phyloP scores from a whole-genome alignment of 139 green algal genomes.

The Coccomyxa sp. region DNA sequence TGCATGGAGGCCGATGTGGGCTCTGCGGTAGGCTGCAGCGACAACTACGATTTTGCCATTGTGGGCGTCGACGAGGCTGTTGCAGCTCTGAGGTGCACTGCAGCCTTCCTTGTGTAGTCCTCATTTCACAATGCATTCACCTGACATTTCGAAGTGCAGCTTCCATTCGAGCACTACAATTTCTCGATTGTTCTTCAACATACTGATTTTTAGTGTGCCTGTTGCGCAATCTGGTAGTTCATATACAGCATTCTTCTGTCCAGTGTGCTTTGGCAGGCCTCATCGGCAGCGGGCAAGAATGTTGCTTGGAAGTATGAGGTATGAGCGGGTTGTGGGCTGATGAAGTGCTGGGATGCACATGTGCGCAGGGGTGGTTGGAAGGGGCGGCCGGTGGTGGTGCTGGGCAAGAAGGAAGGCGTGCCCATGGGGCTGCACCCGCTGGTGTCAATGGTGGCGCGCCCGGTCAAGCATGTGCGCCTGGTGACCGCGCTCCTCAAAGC shows the following conservation, averaged over 20 bases:
- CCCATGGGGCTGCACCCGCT: conserved; percentile 37
- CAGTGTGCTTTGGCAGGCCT: too few species aligned
- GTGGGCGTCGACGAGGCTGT: conserved; percentile 7
- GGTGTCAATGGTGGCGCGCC: conserved; percentile 18
- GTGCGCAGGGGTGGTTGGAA: conserved; percentile 38
- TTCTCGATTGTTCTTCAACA: too few species aligned
- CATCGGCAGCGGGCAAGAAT: too few species aligned
- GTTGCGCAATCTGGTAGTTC: too few species aligned
- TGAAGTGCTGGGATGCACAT: too few species aligned
- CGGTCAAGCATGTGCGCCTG: conserved; percentile 25
- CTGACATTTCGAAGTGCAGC: too few species aligned
- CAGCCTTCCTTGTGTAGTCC: neutral
- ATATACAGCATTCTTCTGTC: too few species aligned
- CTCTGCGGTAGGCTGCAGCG: neutral
- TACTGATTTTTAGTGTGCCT: too few species aligned
- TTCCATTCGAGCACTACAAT: too few species aligned
- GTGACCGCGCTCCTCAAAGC: conserved; percentile 29
- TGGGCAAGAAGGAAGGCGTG: conserved; percentile 36
- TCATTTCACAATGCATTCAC: neutral
- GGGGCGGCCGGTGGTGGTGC: conserved; percentile 45
- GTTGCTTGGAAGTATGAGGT: too few species aligned
- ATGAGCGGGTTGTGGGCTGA: too few species aligned
- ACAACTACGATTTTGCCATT: conserved; percentile 9
- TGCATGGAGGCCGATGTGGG: conserved; percentile 13
- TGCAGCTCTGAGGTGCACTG: neutral